A percentile compares a stretch with the other conserved stretches of the same genome.
These are phyloP conservation scores for Baorangia bicolor DNA, from an alignment of 768 basidiomycete genomes.

Conservation along the genomic window DNA sequence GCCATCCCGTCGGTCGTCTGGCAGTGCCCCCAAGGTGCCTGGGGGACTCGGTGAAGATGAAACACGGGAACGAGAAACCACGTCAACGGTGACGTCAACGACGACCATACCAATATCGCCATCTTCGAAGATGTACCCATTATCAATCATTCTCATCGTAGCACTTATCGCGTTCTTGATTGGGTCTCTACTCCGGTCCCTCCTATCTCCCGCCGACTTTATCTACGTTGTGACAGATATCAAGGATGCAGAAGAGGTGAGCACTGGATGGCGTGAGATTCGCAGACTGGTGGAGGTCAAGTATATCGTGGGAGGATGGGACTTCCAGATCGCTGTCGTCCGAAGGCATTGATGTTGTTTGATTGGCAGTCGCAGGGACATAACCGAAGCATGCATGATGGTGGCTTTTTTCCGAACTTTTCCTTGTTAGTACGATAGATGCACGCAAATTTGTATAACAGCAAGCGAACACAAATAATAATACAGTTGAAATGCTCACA, in stretches of 20 bases:
- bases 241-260: slow-evolving; percentile 50
- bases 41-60: slow-evolving; percentile 34
- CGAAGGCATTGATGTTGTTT: slow-evolving; percentile 51
- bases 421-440: slow-evolving; percentile 7
- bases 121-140: slow-evolving; percentile 33
- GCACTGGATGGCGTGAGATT: slow-evolving; percentile 80
- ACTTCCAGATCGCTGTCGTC: slow-evolving; percentile 83
- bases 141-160: slow-evolving; percentile 65
- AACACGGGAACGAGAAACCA: background rate
- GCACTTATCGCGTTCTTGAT: slow-evolving; percentile 88
- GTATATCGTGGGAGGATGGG: slow-evolving; percentile 81
- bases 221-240: slow-evolving; percentile 71
- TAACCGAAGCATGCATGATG: background rate
- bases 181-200: slow-evolving; percentile 84
- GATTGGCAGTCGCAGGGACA: background rate
- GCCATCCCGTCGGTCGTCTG: slow-evolving; percentile 26
- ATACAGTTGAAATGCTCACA: background rate
- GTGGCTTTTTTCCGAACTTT: background rate
- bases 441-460: slow-evolving; percentile 6
- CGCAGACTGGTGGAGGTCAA: slow-evolving; percentile 78
- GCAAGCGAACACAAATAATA: slow-evolving; percentile 5
- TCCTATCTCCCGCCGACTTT: slow-evolving; percentile 90
- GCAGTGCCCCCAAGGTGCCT: slow-evolving; percentile 31
- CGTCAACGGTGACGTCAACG: background rate
- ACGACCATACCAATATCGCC: slow-evolving; percentile 2